These are phyloP conservation scores for Trichophyton simii DNA, from an alignment of 2,329 filamentous ascomycete genomes.

Conservation along the genomic window DNA sequence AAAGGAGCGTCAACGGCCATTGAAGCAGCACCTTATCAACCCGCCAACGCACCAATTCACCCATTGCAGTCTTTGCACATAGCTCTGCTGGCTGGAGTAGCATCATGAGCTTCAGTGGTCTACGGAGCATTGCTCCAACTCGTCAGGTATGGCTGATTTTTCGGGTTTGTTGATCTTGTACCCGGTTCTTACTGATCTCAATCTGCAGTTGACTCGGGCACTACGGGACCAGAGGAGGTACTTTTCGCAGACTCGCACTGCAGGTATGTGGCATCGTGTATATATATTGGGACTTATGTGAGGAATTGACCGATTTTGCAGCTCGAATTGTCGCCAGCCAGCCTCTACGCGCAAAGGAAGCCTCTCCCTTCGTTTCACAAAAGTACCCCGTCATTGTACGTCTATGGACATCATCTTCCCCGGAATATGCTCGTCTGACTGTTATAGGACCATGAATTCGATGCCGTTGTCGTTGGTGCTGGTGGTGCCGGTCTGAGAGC, in stretches of 20 bases:
- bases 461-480: constrained; percentile 72
- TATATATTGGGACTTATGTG: constrained; percentile 7
- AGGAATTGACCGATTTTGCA: constrained; percentile 23
- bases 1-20: not conserved
- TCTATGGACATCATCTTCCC: constrained; percentile 16
- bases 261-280: constrained; percentile 42
- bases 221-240: constrained; percentile 55
- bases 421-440: not conserved
- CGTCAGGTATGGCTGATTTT: constrained; percentile 32
- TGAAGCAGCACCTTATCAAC: constrained; percentile 3
- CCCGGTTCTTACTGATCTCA: not conserved
- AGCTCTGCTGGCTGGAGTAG: constrained; percentile 12
- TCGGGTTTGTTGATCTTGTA: not conserved
- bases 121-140: constrained; percentile 39
- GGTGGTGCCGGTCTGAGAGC: constrained; percentile 52
- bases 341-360: constrained; percentile 85
- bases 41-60: constrained; percentile 8
- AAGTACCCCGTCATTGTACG: constrained; percentile 91
- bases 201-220: constrained; percentile 48
- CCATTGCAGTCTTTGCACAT: constrained; percentile 9
- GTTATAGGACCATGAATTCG: constrained; percentile 83
- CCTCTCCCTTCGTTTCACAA: constrained; percentile 68
- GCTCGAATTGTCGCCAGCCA: constrained; percentile 77
- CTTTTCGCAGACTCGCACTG: constrained; percentile 78
- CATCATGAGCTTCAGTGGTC: constrained; percentile 39